Evolutionary conservation across 2,329 filamentous ascomycete genomes (phyloP).

Genomic region (Lojkania enalia): DNA sequence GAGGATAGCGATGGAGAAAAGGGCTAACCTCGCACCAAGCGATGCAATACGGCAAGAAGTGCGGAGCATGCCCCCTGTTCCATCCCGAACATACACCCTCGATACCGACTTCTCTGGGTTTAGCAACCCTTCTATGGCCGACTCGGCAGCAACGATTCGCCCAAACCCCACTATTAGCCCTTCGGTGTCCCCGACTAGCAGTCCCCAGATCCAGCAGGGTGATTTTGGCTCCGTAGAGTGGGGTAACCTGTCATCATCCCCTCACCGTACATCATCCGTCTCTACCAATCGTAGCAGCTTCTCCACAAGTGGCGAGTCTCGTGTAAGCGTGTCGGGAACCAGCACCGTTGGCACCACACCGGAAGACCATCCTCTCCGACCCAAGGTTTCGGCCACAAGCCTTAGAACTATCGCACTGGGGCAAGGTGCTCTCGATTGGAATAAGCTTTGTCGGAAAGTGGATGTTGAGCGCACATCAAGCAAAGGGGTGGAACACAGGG

Average conservation of each 20-base stretch:
- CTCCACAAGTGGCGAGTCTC: conserved; percentile 19
- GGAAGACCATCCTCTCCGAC: conserved; percentile 20
- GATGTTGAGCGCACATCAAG: conserved; percentile 29
- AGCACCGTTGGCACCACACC: conserved; percentile 28
- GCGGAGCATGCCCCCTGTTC: conserved; percentile 27
- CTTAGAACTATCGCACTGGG: conserved; percentile 31
- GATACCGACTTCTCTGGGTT: conserved; percentile 29
- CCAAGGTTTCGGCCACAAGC: conserved; percentile 23
- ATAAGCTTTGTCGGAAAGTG: conserved; percentile 29
- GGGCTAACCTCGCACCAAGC: conserved; percentile 33
- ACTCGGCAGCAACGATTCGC: conserved; percentile 19
- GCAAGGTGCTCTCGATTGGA: conserved; percentile 34
- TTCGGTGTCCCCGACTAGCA: conserved; percentile 17
- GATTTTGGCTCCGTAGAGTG: conserved; percentile 23
- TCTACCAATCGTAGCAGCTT: conserved; percentile 23
- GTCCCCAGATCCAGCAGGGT: conserved; percentile 16
- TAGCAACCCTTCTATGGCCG: conserved; percentile 11
- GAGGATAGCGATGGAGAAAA: conserved; percentile 25
- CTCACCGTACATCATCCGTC: conserved; percentile 21
- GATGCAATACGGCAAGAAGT: conserved; percentile 34
- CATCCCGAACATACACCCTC: conserved; percentile 31
- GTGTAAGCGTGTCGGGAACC: conserved; percentile 7
- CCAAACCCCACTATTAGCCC: conserved; percentile 16
- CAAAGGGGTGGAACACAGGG: conserved; percentile 15
- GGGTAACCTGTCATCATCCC: conserved; percentile 15